Percentiles rank a stretch among this genome's conserved stretches.
Conservation (phyloP, 305 asterid species). For the Fraxinus xanthoxyloides region DNA sequence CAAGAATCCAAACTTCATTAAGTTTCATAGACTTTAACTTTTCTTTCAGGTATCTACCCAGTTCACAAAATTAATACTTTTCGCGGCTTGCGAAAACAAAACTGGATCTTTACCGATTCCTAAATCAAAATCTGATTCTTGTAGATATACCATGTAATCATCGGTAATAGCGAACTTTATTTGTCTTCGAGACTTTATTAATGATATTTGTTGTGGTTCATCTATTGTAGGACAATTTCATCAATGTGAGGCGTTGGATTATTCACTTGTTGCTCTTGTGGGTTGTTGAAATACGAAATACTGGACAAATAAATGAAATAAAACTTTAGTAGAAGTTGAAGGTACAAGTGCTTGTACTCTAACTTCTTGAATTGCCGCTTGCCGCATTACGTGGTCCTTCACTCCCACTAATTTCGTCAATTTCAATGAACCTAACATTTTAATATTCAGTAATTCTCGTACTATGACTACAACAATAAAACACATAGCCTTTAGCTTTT, state of each 20-base stretch:
- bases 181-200: background rate
- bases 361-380: background rate
- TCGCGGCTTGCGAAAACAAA: background rate
- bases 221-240: background rate
- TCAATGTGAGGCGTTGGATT: background rate
- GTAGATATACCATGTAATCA: background rate
- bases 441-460: background rate
- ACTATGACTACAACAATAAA: background rate
- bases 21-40: background rate
- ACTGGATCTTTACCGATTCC: background rate
- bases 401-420: background rate
- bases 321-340: background rate
- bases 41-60: background rate
- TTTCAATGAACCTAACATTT: background rate
- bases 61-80: background rate
- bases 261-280: background rate
- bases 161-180: too few species aligned
- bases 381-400: background rate
- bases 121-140: background rate
- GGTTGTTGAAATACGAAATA: too few species aligned
- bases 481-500: background rate
- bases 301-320: background rate
- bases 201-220: background rate
- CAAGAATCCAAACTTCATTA: background rate
- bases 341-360: background rate